Conservation (phyloP, 164 flowering plant genomes). For the Echeveria elegans region DNA sequence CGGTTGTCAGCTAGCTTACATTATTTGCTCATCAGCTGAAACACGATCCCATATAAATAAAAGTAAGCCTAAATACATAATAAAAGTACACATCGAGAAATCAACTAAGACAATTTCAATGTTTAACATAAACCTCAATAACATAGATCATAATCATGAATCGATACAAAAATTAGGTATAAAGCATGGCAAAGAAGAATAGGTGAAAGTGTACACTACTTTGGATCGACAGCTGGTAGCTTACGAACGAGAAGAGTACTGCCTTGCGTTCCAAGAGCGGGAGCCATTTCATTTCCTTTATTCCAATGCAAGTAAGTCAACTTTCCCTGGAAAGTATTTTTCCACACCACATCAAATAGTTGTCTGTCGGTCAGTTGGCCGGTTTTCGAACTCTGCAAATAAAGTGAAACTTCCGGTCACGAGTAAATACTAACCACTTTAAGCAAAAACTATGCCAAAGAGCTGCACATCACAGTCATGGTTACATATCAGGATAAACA, state of each 20-base stretch:
- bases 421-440: not conserved
- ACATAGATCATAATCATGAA: not conserved
- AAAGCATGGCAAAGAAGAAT: not conserved
- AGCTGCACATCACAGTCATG: not conserved
- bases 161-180: not conserved
- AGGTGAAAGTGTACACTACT: not conserved
- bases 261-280: constrained; percentile 4
- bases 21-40: not conserved
- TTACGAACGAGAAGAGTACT: constrained; percentile 15
- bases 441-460: not conserved
- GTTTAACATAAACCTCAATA: not conserved
- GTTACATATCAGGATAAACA: not conserved
- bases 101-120: not conserved
- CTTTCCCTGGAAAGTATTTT: constrained; percentile 4
- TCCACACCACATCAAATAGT: not conserved
- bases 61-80: not conserved
- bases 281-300: constrained; percentile 6
- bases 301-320: constrained; percentile 8
- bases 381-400: not conserved
- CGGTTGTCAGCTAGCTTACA: not conserved
- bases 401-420: not conserved
- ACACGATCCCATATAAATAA: too few species aligned
- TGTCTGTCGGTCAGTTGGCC: constrained; percentile 6
- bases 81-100: not conserved
- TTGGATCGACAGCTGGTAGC: constrained; percentile 3